Evolutionary conservation across 2,329 filamentous ascomycete species (phyloP), one percentile per base, ranked within the genome.

Genomic region (Sclerotinia sclerotiorum): DNA sequence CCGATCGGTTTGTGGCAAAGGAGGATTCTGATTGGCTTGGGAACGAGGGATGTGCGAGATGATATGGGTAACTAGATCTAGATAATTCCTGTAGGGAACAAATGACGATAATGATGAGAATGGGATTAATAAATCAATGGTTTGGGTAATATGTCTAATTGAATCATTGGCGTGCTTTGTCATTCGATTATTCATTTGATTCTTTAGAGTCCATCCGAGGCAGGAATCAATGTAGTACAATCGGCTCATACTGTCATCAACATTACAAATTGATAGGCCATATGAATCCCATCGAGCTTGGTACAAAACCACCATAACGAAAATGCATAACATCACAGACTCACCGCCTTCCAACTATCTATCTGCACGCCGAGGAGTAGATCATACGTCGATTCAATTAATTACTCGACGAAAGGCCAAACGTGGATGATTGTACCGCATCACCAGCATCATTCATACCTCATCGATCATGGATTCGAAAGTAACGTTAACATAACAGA

Each of bases 401-500:
- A 39, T 39, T 48, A 7, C 21, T 62, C 15, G 35, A 13, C 46
- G 39, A 4, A 52, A 19, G 5, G 6, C 24, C 11, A 27, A 21
- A 35, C 21, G 44, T 48, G 58, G 44, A 62, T 35, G 15, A 24
- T 21, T 51, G 29, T 32, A 24, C 27, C 32, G 60, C 32, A 58
- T 27, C 29, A 24, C 15, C 44, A 62, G 29, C 46, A 63, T 52
- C n/a, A 19, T 51, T 27, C 32, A 39, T 27, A 15, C 46, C 60
- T 13, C 29, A 39, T 27, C 21, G 32, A 39, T 39, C 60, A 63
- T 51, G 60, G 60, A 51, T 63, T 46, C n/a, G 60, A 63, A 63
- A 51, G 60, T 63, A 63, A 63, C 60, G 60, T 63, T 63, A 51
- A 63, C 60, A 63, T n/a, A 42, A 39, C 60, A 39, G 49, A 7